phyloP scores from a whole-genome alignment of 2,329 filamentous ascomycete species.

The Sporothrix mexicana region DNA sequence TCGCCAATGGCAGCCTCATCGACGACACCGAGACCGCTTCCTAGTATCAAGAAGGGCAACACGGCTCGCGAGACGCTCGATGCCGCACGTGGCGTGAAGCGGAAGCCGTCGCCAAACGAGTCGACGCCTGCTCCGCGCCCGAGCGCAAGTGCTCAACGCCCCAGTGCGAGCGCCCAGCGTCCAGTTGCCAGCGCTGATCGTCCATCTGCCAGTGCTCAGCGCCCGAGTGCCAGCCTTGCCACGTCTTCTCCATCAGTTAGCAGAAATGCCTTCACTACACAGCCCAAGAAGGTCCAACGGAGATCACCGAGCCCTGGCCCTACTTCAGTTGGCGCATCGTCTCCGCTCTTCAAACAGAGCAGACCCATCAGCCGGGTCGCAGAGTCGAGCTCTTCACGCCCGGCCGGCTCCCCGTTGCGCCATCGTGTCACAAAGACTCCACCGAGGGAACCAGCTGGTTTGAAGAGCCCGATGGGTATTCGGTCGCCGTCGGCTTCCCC shows the following conservation, averaged over 20 bases:
- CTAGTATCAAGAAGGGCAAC: conserved; percentile 21
- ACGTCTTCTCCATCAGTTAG: neutral
- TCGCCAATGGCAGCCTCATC: conserved; percentile 13
- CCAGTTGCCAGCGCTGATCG: conserved; percentile 11
- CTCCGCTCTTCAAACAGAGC: conserved; percentile 25
- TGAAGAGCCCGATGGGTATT: conserved; percentile 3
- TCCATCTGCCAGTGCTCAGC: neutral
- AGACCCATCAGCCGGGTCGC: conserved; percentile 2
- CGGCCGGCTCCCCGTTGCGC: neutral
- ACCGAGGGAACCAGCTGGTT: conserved; percentile 17
- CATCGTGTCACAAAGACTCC: conserved; percentile 32
- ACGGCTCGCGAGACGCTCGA: conserved; percentile 15
- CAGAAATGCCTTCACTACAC: neutral
- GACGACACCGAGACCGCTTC: neutral
- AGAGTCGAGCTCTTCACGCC: neutral
- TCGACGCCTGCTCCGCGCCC: neutral
- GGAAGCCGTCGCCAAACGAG: conserved; percentile 33
- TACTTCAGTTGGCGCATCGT: neutral
- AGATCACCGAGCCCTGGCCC: conserved; percentile 21
- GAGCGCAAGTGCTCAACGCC: neutral
- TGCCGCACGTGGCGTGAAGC: conserved; percentile 34
- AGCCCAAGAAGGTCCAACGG: conserved; percentile 9
- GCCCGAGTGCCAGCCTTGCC: neutral
- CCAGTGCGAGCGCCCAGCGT: conserved; percentile 1
- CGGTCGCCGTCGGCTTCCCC: conserved; percentile 29